A percentile compares a stretch with the other conserved stretches of the same genome.
Evolutionary conservation across 257 asterid genomes (phyloP).

Genomic region (Misopates orontium): DNA sequence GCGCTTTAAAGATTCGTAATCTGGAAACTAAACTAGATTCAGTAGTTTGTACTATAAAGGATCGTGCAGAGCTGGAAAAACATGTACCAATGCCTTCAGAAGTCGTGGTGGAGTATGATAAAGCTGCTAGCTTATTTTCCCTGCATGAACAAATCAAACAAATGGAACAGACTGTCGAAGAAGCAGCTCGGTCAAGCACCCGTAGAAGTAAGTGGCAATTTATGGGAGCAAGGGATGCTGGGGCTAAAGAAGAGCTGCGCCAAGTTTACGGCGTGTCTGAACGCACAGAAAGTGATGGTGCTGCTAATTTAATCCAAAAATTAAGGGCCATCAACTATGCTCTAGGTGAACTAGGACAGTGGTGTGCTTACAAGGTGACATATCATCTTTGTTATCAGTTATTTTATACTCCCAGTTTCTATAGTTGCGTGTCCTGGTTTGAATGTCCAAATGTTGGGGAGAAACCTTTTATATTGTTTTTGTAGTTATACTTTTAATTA

Average conservation of each 20-base stretch:
- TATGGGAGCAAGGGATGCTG: conserved; percentile 99
- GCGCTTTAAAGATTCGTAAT: conserved; percentile 92
- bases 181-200: conserved; percentile 90
- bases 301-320: conserved; percentile 92
- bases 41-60: conserved; percentile 88
- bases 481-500: conserved; percentile 4
- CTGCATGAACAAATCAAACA: conserved; percentile 94
- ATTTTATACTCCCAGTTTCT: background rate
- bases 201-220: conserved; percentile 98
- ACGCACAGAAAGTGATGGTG: conserved; percentile 99
- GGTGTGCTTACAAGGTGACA: conserved; percentile 96
- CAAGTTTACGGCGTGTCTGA: conserved; percentile 99
- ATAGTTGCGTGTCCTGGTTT: conserved; percentile 13
- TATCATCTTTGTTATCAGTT: conserved; percentile 7
- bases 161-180: conserved; percentile 91
- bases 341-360: conserved; percentile 97
- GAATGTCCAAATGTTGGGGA: conserved; percentile 1
- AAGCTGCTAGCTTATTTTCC: conserved; percentile 93
- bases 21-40: conserved; percentile 92
- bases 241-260: conserved; percentile 87
- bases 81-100: conserved; percentile 99
- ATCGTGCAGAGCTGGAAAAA: conserved; percentile 91
- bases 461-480: conserved; percentile 5
- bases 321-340: conserved; percentile 97
- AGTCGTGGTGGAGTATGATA: conserved; percentile 91